Base-by-base conservation (phyloP, 306 rosid species). In the Morella rubra region DNA sequence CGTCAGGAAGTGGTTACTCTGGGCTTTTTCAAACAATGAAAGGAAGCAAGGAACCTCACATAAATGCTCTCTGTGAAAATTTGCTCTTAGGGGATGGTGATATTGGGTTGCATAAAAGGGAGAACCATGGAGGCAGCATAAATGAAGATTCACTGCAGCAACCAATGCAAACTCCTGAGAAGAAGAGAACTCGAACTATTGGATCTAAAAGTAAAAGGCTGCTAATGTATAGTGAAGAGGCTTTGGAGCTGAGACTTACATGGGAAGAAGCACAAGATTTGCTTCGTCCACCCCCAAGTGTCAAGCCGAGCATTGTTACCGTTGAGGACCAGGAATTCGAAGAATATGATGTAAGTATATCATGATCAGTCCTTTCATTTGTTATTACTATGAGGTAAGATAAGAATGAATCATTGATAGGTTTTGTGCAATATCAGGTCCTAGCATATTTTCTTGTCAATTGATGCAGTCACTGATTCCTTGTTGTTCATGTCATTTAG, bases 261-360 rank as follows among this genome's bases (percentile, higher is more conserved):
- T 95, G 99, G 99, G 97, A 92, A 87, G 99, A 95, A 87, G 97
- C 97, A 61, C 99, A 92, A 75, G 97, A 95, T 81, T 93, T 95
- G 81, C 97, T 95, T 76, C 97, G 99, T 71, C 99, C 99, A 1
- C 96, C 99, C 0, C 92, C 96, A 10, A 80, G 85, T 82, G 96
- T 84, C 82, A 80, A 81, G 56, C 99, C 97, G 44, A 95, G 89
- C 87, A 83, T 92, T 72, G 92, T 95, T 54, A 86, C 89, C 40
- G 86, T 95, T 51, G 99, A 92, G 77, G 97, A 92, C 83, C 96
- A 92, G 79, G 88, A 86, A 77, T 88, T 95, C 49, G 99, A 95
- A 84, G 99, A 95, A 82, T 95, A 92, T n/a, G 93, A 95, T 82
- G 99, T 95, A 87, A 70, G 97, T 81, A 74, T 49, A 76, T 77